A percentile compares a stretch with the other conserved stretches of the same genome.
These are phyloP conservation scores for Glonium stellatum DNA, from an alignment of 495 filamentous ascomycete species.

Conservation along the genomic window DNA sequence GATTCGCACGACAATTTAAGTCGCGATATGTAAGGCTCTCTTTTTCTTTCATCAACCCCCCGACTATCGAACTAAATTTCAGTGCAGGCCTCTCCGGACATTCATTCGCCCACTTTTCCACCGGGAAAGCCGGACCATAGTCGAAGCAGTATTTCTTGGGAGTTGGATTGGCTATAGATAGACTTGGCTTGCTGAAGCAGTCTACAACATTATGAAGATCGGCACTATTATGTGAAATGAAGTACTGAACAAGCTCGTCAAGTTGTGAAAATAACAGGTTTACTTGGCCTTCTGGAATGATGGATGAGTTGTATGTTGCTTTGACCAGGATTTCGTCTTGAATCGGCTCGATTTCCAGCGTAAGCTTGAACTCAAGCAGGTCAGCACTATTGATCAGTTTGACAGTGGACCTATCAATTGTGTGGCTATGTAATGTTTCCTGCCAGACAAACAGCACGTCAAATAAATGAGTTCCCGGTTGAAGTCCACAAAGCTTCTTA, in stretches of 20 bases:
- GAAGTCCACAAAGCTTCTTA: slow-evolving; percentile 47
- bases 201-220: slow-evolving; percentile 35
- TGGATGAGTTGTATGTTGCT: slow-evolving; percentile 46
- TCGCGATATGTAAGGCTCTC: slow-evolving; percentile 52
- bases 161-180: slow-evolving; percentile 51
- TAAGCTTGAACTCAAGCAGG: slow-evolving; percentile 63
- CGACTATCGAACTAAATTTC: slow-evolving; percentile 48
- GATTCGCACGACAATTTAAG: slow-evolving; percentile 56
- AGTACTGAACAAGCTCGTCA: slow-evolving; percentile 42
- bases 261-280: slow-evolving; percentile 52
- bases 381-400: slow-evolving; percentile 51
- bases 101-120: slow-evolving; percentile 47
- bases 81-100: slow-evolving; percentile 52
- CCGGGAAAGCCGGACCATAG: slow-evolving; percentile 40
- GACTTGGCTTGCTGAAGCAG: slow-evolving; percentile 35
- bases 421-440: slow-evolving; percentile 49
- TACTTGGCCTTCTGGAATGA: slow-evolving; percentile 46
- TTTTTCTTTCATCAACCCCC: slow-evolving; percentile 25
- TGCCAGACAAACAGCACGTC: slow-evolving; percentile 74
- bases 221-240: slow-evolving; percentile 40
- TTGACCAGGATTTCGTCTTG: slow-evolving; percentile 38
- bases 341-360: slow-evolving; percentile 62
- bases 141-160: slow-evolving; percentile 19
- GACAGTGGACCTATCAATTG: slow-evolving; percentile 34
- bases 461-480: slow-evolving; percentile 48